Evolutionary conservation across 164 flowering plant genomes (phyloP).

Genomic region (Dillenia turbinata): DNA sequence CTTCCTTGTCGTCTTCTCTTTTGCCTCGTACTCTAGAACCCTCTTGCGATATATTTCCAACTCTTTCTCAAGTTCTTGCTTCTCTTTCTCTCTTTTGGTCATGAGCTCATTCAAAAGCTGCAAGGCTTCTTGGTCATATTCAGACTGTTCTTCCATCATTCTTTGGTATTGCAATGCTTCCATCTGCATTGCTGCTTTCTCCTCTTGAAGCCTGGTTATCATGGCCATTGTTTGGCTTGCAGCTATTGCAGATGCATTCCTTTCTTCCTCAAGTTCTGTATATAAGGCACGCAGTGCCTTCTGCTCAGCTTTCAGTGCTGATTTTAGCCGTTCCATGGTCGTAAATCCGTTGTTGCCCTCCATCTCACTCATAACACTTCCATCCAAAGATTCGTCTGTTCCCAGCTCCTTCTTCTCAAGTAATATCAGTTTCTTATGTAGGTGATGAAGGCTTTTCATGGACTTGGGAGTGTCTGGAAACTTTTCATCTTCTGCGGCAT

Average conservation of each 20-base stretch:
- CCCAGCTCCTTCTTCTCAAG: constrained; percentile 40
- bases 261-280: constrained; percentile 84
- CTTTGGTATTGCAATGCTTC: constrained; percentile 92
- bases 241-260: constrained; percentile 83
- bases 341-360: constrained; percentile 36
- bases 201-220: constrained; percentile 93
- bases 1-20: constrained; percentile 40
- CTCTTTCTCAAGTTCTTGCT: constrained; percentile 67
- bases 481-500: constrained; percentile 60
- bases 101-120: constrained; percentile 81
- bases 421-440: constrained; percentile 37
- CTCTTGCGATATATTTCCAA: constrained; percentile 47
- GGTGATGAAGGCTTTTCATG: constrained; percentile 28
- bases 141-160: constrained; percentile 97
- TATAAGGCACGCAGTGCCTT: constrained; percentile 59
- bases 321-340: constrained; percentile 51
- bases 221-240: constrained; percentile 95
- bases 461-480: constrained; percentile 55
- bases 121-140: constrained; percentile 84
- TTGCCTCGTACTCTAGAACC: constrained; percentile 47
- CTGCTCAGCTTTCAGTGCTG: constrained; percentile 51
- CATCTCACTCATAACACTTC: constrained; percentile 53
- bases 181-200: constrained; percentile 90
- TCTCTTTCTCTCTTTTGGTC: constrained; percentile 83
- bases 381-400: constrained; percentile 57